phyloP scores from a whole-genome alignment of 2,329 filamentous ascomycete genomes.

The Huntiella savannae region DNA sequence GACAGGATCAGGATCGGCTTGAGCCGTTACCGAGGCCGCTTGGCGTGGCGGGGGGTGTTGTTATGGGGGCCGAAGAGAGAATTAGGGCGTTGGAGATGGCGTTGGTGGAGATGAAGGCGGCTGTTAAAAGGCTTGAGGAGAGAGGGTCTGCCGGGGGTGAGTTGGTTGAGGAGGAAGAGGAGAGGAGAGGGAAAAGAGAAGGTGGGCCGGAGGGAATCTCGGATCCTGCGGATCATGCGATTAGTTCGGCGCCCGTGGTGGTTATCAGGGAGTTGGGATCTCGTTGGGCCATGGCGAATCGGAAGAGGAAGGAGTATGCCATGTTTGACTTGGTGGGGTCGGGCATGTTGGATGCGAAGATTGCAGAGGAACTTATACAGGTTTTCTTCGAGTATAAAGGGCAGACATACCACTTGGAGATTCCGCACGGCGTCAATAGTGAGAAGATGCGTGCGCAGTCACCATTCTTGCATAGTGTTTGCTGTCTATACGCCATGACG shows the following conservation, averaged over 20 bases:
- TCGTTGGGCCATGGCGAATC: constrained; percentile 10
- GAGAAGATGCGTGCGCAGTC: constrained; percentile 18
- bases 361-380: constrained; percentile 10
- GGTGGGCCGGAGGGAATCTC: constrained; percentile 8
- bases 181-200: background rate
- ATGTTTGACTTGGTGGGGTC: constrained; percentile 9
- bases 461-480: constrained; percentile 22
- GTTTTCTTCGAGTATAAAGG: constrained; percentile 10
- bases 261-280: constrained; percentile 10
- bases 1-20: constrained; percentile 9
- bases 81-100: constrained; percentile 9
- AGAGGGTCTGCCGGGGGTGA: no score
- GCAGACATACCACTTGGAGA: constrained; percentile 10
- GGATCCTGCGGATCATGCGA: constrained; percentile 10
- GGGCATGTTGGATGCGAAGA: constrained; percentile 7
- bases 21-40: constrained; percentile 7
- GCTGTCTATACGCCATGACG: constrained; percentile 22
- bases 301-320: constrained; percentile 10
- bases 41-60: no score
- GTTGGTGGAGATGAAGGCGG: background rate
- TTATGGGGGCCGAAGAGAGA: no score
- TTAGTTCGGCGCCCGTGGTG: constrained; percentile 10
- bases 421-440: constrained; percentile 8
- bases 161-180: no score
- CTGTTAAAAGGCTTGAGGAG: no score